Evolutionary conservation across 1,139 yeast genomes (phyloP), one percentile per base, ranked within the genome.

Genomic region (Insectozyma bohioensis): DNA sequence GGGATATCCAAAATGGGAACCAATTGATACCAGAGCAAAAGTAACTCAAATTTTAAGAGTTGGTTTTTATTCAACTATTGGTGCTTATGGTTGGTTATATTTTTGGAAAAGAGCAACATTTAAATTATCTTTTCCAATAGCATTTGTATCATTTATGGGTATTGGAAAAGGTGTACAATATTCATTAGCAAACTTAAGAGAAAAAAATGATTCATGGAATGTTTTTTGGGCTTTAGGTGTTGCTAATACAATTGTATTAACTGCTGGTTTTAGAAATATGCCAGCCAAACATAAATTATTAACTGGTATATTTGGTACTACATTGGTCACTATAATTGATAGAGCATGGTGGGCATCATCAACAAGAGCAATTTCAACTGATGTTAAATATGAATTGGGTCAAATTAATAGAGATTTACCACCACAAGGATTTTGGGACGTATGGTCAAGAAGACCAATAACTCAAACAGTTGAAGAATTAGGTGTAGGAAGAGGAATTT

Each of bases 381-480:
- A 68, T 44, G 56, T 58, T 35, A 59, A 45, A 39, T 69, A 55
- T 43, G 63, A 49, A 23, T 51, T 52, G 31, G 71, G 67, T 27
- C 63, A 67, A 47, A 49, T 58, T 12, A 64, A 54, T 35, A 54
- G 52, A 34, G 63, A 59, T n/a, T 48, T 48, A 26, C 56, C 55
- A 39, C 74, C 75, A 54, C 92, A 83, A 61, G 79, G 80, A 23
- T 84, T 84, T 65, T 85, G 90, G 88, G 94, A 85, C 46, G 80
- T 81, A 28, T 78, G 80, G 61, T 78, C 80, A 65, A 80, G 95
- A 69, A 77, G 86, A 55, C 95, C 95, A 16, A 63, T 85, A 48
- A 78, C 88, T 21, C 90, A 85, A 61, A 85, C 95, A 12, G 74
- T 83, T 24, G 84, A 78, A 44, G 82, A 80, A 51, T 70, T 85